Percentiles rank a stretch among this genome's conserved stretches.
Evolutionary conservation across 805 yeast genomes (phyloP).

Genomic region (Alloascoidea hylecoeti): DNA sequence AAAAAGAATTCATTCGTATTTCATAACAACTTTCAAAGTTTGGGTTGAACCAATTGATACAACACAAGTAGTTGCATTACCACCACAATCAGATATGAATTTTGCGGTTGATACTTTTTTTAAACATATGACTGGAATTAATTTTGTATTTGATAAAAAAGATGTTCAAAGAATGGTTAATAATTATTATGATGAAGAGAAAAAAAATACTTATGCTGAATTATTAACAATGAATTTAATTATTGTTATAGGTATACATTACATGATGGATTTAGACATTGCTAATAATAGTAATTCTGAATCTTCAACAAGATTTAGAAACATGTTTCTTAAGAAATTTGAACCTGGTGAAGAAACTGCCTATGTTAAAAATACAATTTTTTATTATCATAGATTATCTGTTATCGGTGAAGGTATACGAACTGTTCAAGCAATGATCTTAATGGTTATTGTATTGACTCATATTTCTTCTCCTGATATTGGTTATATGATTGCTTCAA

Average conservation of each 20-base stretch:
- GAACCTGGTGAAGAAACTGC: not conserved
- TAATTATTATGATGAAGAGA: conserved; percentile 1
- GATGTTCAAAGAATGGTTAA: not conserved
- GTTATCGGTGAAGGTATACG: conserved; percentile 34
- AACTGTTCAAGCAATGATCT: conserved; percentile 32
- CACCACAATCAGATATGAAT: not conserved
- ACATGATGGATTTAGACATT: not conserved
- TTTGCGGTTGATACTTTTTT: not conserved
- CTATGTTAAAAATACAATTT: conserved; percentile 26
- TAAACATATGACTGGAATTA: not conserved
- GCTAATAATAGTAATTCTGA: not conserved
- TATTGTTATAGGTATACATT: not conserved
- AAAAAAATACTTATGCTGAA: conserved; percentile 2
- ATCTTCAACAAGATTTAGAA: not conserved
- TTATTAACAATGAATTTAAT: not conserved
- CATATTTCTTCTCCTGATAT: conserved; percentile 7
- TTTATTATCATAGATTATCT: conserved; percentile 36
- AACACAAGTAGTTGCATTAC: not conserved
- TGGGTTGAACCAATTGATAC: not conserved
- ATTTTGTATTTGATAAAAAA: not conserved
- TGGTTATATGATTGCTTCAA: conserved; percentile 22
- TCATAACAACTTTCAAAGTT: conserved; percentile 2
- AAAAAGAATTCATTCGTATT: conserved; percentile 4
- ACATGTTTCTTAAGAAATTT: not conserved
- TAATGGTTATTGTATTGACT: conserved; percentile 25